phyloP scores from a whole-genome alignment of 2,329 filamentous ascomycete species.

The Trichophyton benhamiae region DNA sequence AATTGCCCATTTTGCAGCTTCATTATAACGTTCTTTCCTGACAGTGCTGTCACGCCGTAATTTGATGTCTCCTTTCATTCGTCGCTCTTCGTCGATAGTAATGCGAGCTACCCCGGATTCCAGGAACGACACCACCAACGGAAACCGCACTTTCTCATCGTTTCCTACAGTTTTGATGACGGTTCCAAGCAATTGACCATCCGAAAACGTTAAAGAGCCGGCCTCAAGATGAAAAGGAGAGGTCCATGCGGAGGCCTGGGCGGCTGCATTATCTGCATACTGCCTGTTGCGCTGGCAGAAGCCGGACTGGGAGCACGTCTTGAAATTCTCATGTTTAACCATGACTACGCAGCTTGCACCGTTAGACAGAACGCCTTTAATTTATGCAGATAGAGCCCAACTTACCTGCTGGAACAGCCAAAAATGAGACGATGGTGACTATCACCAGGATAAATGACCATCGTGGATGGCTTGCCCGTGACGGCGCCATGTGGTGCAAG shows the following conservation, averaged over 20 bases:
- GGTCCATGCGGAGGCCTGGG: conserved; percentile 55
- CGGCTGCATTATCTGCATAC: conserved; percentile 64
- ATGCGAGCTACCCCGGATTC: conserved; percentile 80
- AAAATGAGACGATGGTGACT: conserved; percentile 45
- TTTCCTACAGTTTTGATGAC: conserved; percentile 68
- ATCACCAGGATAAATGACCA: conserved; percentile 53
- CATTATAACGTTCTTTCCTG: conserved; percentile 89
- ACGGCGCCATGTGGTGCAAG: conserved; percentile 12
- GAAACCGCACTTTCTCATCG: conserved; percentile 59
- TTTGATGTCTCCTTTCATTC: conserved; percentile 77
- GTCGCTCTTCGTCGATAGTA: conserved; percentile 79
- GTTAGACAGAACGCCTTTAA: not conserved
- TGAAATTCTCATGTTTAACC: conserved; percentile 96
- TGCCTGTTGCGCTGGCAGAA: conserved; percentile 94
- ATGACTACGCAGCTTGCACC: conserved; percentile 41
- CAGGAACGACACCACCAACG: conserved; percentile 76
- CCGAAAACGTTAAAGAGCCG: conserved; percentile 59
- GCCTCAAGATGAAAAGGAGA: conserved; percentile 69
- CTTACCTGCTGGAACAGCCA: conserved; percentile 55
- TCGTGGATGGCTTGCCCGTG: conserved; percentile 22
- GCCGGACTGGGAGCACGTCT: conserved; percentile 87
- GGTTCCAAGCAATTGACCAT: conserved; percentile 65
- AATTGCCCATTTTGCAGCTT: conserved; percentile 73
- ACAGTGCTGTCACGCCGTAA: conserved; percentile 72
- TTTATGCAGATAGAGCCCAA: not conserved